Conservation (phyloP, 169 alveolate genomes). For the Ichthyophthirius multifiliis region DNA sequence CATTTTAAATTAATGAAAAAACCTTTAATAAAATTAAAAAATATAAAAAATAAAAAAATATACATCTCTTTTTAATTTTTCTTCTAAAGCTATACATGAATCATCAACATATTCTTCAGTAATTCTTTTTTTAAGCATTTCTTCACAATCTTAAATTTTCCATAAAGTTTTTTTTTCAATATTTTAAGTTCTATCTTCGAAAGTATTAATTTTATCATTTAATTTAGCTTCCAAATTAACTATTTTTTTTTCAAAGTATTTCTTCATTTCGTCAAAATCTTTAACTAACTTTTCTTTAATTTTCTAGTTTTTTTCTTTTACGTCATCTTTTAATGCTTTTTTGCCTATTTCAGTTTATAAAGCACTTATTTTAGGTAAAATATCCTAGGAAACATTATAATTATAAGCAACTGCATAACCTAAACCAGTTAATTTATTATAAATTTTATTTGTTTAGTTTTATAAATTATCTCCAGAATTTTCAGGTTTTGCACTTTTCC, state of each 20-base stretch:
- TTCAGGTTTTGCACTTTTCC: constrained; percentile 6
- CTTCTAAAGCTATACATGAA: neutral
- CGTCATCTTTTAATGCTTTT: neutral
- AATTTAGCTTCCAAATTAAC: neutral
- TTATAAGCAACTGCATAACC: constrained; percentile 8
- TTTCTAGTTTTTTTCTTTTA: neutral
- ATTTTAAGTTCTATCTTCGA: neutral
- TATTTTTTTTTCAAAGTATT: neutral
- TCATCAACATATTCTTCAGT: constrained; percentile 24
- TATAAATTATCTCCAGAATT: neutral
- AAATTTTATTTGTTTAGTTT: neutral
- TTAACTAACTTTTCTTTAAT: neutral
- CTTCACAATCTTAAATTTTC: constrained; percentile 7
- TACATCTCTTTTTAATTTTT: constrained; percentile 9
- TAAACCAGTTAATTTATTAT: neutral
- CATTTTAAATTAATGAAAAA: neutral
- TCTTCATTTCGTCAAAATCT: constrained; percentile 4
- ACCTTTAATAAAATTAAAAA: neutral
- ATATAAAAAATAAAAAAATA: too few relatives aligned
- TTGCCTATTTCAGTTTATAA: neutral
- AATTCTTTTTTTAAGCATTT: constrained; percentile 10
- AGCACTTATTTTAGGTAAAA: neutral
- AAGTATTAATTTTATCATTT: neutral
- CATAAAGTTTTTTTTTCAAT: constrained; percentile 7
- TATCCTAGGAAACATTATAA: neutral